Evolutionary conservation across 129 eudicot species (phyloP), one percentile per base, ranked within the genome.

Genomic region (Deinandra increscens): DNA sequence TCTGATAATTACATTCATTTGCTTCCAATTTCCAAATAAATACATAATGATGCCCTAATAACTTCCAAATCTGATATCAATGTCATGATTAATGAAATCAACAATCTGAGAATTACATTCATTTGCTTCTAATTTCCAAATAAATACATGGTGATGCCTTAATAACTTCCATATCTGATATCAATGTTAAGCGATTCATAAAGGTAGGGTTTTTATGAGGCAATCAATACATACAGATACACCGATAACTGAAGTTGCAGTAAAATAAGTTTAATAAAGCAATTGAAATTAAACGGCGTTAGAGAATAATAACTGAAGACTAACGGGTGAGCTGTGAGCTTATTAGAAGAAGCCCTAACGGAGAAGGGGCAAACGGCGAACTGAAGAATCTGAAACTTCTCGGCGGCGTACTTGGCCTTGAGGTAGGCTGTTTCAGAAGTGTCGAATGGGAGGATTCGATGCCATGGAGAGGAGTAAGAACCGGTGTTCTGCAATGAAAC

Each of bases 351-450:
- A 69, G 69, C 95, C 81, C 73, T 72, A 50, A 87, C 41, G 9
- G 88, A 80, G 33, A 94, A 94, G n/a, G 99, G 97, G 81, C 96
- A 94, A 73, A 90, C 81, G 26, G 97, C 90, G 14, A 94, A 87
- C 88, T 90, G 97, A 74, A 94, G 80, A 26, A 94, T 72, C 79
- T 83, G 93, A 80, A 94, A 94, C 74, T 78, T 75, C 60, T 94
- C 84, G 7, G 99, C 97, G 12, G 91, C 84, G 62, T 72, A 84
- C 65, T 84, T 89, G 54, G 93, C 87, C 61, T 94, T 94, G 22
- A 83, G 59, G 56, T 94, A 94, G 4, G 96, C 89, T 4, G 72
- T 85, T 51, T 90, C 89, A 2, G 86, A 19, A 26, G 96, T 89
- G 43, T 94, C 99, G 31, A 89, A 68, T 6, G 95, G 84, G 46